phyloP scores from a whole-genome alignment of 2,329 filamentous ascomycete genomes.

The Arthrobotrys musiformis region DNA sequence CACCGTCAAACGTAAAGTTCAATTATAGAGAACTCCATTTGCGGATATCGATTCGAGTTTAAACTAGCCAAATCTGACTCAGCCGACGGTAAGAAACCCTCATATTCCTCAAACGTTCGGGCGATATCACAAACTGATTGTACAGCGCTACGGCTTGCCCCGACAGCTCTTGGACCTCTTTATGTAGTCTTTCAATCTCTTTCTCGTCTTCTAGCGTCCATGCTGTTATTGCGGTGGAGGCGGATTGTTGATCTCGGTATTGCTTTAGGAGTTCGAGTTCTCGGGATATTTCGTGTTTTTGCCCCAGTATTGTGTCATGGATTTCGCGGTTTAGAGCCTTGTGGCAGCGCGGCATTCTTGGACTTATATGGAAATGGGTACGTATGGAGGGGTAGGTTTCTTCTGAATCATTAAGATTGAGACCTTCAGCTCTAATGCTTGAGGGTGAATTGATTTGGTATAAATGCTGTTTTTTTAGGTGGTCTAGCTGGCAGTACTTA shows the following conservation, averaged over 20 bases:
- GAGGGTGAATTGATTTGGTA: too few species aligned
- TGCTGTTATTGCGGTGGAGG: too few species aligned
- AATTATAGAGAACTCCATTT: too few species aligned
- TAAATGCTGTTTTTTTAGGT: too few species aligned
- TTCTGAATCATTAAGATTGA: too few species aligned
- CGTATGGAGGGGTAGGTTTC: neutral
- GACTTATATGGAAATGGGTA: too few species aligned
- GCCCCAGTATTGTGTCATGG: slow-evolving; percentile 23
- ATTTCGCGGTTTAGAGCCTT: slow-evolving; percentile 34
- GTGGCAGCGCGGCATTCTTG: slow-evolving; percentile 32
- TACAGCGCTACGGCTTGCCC: slow-evolving; percentile 1
- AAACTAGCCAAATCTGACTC: slow-evolving; percentile 35
- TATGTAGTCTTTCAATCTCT: slow-evolving; percentile 3
- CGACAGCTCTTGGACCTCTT: neutral
- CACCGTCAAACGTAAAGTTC: too few species aligned
- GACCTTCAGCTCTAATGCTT: too few species aligned
- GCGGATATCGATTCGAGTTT: too few species aligned
- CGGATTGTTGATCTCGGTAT: neutral
- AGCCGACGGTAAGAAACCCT: slow-evolving; percentile 17
- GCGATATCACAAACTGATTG: slow-evolving; percentile 32
- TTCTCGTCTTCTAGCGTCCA: slow-evolving; percentile 13
- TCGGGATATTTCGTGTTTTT: neutral
- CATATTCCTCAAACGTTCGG: slow-evolving; percentile 18
- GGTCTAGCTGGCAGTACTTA: too few species aligned
- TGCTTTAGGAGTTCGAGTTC: neutral